These are phyloP conservation scores for Debaryomyces tyrocola DNA, from an alignment of 805 yeast genomes.

Conservation along the genomic window DNA sequence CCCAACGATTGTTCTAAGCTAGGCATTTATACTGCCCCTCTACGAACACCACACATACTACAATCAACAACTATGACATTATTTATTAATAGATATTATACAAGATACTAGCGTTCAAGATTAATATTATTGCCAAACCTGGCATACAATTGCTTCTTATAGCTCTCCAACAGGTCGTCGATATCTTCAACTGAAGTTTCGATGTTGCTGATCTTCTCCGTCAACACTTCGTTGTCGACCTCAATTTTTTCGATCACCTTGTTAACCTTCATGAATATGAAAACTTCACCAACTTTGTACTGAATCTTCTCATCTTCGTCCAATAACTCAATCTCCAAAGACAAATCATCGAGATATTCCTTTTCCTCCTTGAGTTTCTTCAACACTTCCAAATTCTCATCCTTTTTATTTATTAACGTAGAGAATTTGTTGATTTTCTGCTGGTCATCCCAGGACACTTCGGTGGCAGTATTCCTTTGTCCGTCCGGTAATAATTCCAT, in stretches of 20 bases:
- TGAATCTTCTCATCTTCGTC: constrained; percentile 72
- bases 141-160: constrained; percentile 77
- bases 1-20: too few relatives aligned
- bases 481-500: constrained; percentile 58
- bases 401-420: constrained; percentile 71
- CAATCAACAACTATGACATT: neutral
- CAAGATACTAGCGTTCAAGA: constrained; percentile 54
- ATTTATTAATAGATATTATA: neutral
- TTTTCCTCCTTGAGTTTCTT: constrained; percentile 61
- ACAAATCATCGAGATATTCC: constrained; percentile 84
- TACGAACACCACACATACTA: too few relatives aligned
- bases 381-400: constrained; percentile 52
- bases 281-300: constrained; percentile 80
- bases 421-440: constrained; percentile 86
- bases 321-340: constrained; percentile 79
- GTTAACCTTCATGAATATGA: constrained; percentile 65
- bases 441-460: constrained; percentile 84
- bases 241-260: constrained; percentile 72
- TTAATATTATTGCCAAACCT: constrained; percentile 90
- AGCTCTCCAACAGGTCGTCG: constrained; percentile 52
- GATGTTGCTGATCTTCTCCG: constrained; percentile 45
- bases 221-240: constrained; percentile 54
- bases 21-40: too few relatives aligned
- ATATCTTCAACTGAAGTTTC: constrained; percentile 50
- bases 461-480: constrained; percentile 49